phyloP scores from a whole-genome alignment of 1,139 yeast species.

The Kodamaea sp. region DNA sequence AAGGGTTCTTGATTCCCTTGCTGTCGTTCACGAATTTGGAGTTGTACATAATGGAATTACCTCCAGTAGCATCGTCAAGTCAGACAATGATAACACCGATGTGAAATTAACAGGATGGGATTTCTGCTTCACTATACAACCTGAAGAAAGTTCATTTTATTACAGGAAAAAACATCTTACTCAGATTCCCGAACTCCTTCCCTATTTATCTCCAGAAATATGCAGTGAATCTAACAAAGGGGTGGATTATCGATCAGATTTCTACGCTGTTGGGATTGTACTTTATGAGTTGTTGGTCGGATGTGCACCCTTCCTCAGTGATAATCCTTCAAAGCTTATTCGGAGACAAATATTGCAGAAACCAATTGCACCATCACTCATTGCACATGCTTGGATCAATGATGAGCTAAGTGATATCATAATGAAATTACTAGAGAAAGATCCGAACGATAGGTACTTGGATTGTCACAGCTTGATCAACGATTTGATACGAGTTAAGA shows the following conservation, averaged over 20 bases:
- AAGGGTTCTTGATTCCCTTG: conserved; percentile 35
- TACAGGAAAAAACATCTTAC: conserved; percentile 30
- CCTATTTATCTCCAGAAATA: conserved; percentile 56
- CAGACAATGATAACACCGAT: conserved; percentile 29
- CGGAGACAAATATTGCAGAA: conserved; percentile 45
- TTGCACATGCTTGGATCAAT: conserved; percentile 39
- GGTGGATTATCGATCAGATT: conserved; percentile 53
- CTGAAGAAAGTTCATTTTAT: conserved; percentile 43
- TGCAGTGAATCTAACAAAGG: conserved; percentile 42
- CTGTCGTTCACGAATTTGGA: conserved; percentile 42
- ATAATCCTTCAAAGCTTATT: conserved; percentile 42
- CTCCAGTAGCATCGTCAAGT: conserved; percentile 35
- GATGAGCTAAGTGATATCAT: conserved; percentile 40
- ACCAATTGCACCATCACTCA: conserved; percentile 40
- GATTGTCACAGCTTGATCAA: conserved; percentile 38
- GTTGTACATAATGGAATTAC: conserved; percentile 55
- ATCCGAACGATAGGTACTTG: conserved; percentile 43
- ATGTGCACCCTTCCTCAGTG: conserved; percentile 44
- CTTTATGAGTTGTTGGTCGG: conserved; percentile 52
- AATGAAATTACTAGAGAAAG: conserved; percentile 47
- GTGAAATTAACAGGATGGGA: conserved; percentile 53
- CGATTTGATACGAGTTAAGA: conserved; percentile 33
- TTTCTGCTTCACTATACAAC: conserved; percentile 44
- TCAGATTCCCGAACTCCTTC: conserved; percentile 40
- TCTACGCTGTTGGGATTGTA: conserved; percentile 53